Base-by-base conservation (phyloP, 164 flowering plant genomes). In the Tetrastigma voinierianum region DNA sequence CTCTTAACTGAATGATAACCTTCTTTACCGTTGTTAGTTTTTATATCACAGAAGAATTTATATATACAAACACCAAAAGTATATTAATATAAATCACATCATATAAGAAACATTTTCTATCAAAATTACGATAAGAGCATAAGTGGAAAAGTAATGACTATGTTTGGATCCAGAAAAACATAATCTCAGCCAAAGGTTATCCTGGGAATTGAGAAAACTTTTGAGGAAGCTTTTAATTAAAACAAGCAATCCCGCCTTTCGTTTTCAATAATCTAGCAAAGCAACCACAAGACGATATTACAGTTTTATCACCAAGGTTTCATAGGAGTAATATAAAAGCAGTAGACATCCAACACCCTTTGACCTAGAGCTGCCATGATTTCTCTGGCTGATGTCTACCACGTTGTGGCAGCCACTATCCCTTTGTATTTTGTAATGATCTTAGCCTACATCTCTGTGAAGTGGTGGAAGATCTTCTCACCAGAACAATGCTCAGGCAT, bases 401-500 rank as follows among this genome's bases (percentile, higher is more conserved):
- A 86, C 67, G 84, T 87, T 52, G 77, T 89, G 67, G 78, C 70
- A 48, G 90, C 95, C 20, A 82, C 72, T 13, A 81, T 87, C 52
- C 98, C 98, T 2, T 71, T 93, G 46, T 90, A 89, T 63, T 73
- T 84, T 25, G 81, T 83, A 60, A 84, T 89, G 90, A 67, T 85
- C 61, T 64, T 86, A 66, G 96, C 89, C 60, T 90, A 86, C 71
- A 46, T 76, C 6, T 89, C 93, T 17, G 74, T 84, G n/a, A 87
- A 79, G 78, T 81, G 88, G 82, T 80, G 81, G 85, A 87, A 84
- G 71, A 75, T 93, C 59, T 93, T 93, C 76, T 80, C 88, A 14
- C 81, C 87, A 18, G 96, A 87, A 56, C 96, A 92, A 78, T 92
- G 96, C 75, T 66, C 88, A 3, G 98, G 94, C 61, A 92, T 92